Conservation (phyloP, 148 eudicot genomes). For the Fagopyrum esculentum region DNA sequence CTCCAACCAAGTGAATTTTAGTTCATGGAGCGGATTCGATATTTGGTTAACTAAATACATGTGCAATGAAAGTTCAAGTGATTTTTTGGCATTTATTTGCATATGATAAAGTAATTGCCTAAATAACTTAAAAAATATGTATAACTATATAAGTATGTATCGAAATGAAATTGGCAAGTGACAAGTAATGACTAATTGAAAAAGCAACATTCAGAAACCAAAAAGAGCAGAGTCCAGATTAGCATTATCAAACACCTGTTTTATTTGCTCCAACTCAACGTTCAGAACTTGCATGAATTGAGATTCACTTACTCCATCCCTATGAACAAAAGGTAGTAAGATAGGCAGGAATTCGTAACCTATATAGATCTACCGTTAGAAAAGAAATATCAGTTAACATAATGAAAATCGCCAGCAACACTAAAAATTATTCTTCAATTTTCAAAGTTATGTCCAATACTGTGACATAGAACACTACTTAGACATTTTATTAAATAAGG, state of each 20-base stretch:
- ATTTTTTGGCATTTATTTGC: not conserved
- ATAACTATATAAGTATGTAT: not conserved
- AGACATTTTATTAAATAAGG: too few relatives aligned
- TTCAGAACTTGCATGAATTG: slow-evolving; percentile 76
- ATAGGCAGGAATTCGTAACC: not conserved
- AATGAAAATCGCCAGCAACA: not conserved
- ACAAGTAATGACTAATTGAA: not conserved
- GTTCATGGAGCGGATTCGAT: not conserved
- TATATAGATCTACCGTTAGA: not conserved
- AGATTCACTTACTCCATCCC: slow-evolving; percentile 90
- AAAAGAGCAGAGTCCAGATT: slow-evolving; percentile 1
- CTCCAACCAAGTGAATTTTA: not conserved
- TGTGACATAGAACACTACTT: too few relatives aligned
- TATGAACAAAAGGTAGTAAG: slow-evolving; percentile 18
- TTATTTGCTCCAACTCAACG: slow-evolving; percentile 78
- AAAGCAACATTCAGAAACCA: not conserved
- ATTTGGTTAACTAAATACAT: not conserved
- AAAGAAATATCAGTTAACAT: not conserved
- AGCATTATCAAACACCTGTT: slow-evolving; percentile 41
- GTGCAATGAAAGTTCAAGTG: not conserved
- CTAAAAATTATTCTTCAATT: not conserved
- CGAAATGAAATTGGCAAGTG: not conserved
- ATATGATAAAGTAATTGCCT: not conserved
- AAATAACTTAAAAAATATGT: not conserved
- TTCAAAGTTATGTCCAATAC: too few relatives aligned